These are phyloP conservation scores for Ganoderma sp. DNA, from an alignment of 1,284 basidiomycete genomes.

Conservation along the genomic window DNA sequence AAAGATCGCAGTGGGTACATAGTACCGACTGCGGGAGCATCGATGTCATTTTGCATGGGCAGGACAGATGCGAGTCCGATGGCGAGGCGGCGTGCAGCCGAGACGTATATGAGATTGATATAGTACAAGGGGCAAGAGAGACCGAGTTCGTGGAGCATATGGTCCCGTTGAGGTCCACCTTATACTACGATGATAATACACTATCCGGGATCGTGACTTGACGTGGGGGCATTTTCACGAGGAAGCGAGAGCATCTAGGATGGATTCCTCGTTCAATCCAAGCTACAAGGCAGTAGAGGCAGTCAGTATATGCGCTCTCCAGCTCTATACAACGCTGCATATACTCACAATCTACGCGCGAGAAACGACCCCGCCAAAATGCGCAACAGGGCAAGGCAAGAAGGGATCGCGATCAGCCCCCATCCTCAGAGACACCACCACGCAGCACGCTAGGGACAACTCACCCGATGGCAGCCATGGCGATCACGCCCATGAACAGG, in stretches of 20 bases:
- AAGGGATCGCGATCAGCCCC: background rate
- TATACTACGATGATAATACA: conserved; percentile 4
- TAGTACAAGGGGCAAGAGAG: background rate
- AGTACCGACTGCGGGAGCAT: background rate
- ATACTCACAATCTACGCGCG: background rate
- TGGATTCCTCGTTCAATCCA: background rate
- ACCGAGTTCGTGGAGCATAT: background rate
- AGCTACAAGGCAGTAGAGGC: background rate
- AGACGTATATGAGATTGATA: no score
- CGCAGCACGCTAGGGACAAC: conserved; percentile 1
- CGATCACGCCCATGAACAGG: conserved; percentile 57
- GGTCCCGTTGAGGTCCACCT: background rate
- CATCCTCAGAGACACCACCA: background rate
- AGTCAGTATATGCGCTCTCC: background rate
- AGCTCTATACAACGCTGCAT: background rate
- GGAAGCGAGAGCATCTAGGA: background rate
- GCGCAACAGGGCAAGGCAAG: background rate
- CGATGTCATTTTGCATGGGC: background rate
- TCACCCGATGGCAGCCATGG: conserved; percentile 60
- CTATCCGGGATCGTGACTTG: conserved; percentile 2
- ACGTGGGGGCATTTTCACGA: background rate
- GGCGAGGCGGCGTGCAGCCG: background rate
- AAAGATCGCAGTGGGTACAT: background rate
- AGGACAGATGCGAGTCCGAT: background rate
- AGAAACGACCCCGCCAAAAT: background rate